Conservation (phyloP, 1,139 yeast genomes). For the Debaryomyces fabryi region DNA sequence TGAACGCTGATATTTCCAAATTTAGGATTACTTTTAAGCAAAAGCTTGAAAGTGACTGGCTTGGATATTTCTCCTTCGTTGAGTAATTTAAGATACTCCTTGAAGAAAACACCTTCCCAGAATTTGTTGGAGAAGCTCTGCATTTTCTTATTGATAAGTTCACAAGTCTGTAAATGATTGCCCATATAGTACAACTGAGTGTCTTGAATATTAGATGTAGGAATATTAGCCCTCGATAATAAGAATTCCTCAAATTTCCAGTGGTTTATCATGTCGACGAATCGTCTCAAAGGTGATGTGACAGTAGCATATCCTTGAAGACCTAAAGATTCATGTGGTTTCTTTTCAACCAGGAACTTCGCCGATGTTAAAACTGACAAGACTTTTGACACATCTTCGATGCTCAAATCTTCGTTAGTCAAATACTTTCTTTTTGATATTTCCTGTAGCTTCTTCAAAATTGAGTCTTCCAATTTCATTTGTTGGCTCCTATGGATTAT, state of each 20-base stretch:
- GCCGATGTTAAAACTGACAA: slow-evolving; percentile 34
- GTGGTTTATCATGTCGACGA: slow-evolving; percentile 80
- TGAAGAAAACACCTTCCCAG: slow-evolving; percentile 44
- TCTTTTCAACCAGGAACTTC: slow-evolving; percentile 35
- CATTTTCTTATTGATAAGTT: slow-evolving; percentile 28
- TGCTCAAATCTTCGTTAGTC: slow-evolving; percentile 16
- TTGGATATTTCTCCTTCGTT: slow-evolving; percentile 18
- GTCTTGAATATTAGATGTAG: slow-evolving; percentile 7
- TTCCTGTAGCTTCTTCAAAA: slow-evolving; percentile 44
- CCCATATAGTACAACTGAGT: slow-evolving; percentile 22
- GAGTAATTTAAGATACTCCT: slow-evolving; percentile 26
- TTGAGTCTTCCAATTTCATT: slow-evolving; percentile 28
- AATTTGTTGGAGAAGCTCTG: slow-evolving; percentile 33
- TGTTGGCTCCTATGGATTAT: slow-evolving; percentile 53
- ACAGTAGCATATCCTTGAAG: slow-evolving; percentile 66
- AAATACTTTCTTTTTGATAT: slow-evolving; percentile 30
- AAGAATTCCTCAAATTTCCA: slow-evolving; percentile 47
- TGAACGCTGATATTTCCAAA: slow-evolving; percentile 30
- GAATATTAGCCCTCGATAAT: slow-evolving; percentile 14
- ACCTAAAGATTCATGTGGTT: slow-evolving; percentile 67
- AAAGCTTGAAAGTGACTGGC: slow-evolving; percentile 28
- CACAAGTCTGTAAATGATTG: slow-evolving; percentile 36
- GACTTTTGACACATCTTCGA: slow-evolving; percentile 25
- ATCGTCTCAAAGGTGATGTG: slow-evolving; percentile 89
- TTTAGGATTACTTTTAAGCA: slow-evolving; percentile 31